Evolutionary conservation across 352 stramenopile species (phyloP).

Genomic region (Pythium aphanidermatum): DNA sequence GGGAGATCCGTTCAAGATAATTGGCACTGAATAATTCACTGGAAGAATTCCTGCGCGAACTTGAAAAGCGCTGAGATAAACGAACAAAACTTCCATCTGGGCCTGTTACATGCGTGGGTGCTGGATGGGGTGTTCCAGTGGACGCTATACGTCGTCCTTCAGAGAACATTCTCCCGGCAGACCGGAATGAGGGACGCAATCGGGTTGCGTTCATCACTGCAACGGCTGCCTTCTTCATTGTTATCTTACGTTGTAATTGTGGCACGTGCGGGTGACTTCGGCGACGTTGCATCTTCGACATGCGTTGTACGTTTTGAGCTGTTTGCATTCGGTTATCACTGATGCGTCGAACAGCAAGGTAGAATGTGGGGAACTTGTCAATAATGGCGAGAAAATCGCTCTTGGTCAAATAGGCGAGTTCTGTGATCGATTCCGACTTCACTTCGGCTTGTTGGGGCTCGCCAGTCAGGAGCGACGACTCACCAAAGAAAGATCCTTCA

Average conservation of each 20-base stretch:
- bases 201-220: slow-evolving; percentile 1
- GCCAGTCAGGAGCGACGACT: slow-evolving; percentile 55
- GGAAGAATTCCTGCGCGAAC: slow-evolving; percentile 8
- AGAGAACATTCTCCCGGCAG: slow-evolving; percentile 2
- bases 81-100: not conserved
- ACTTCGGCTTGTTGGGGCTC: slow-evolving; percentile 51
- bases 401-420: slow-evolving; percentile 58
- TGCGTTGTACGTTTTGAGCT: slow-evolving; percentile 55
- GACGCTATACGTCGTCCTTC: not conserved
- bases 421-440: slow-evolving; percentile 51
- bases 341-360: slow-evolving; percentile 54
- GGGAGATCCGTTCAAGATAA: slow-evolving; percentile 17
- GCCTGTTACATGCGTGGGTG: not conserved
- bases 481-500: slow-evolving; percentile 73
- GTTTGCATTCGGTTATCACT: slow-evolving; percentile 64
- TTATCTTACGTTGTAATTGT: not conserved
- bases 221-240: slow-evolving; percentile 9
- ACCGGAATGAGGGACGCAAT: slow-evolving; percentile 1
- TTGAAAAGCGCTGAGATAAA: slow-evolving; percentile 16
- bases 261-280: slow-evolving; percentile 14
- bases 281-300: slow-evolving; percentile 45
- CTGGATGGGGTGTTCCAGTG: not conserved
- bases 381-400: slow-evolving; percentile 50
- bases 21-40: slow-evolving; percentile 17
- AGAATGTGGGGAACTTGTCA: slow-evolving; percentile 66